A percentile compares a stretch with the other conserved stretches of the same genome.
These are phyloP conservation scores for Solanum chaucha DNA, from an alignment of 257 asterid genomes.

Conservation along the genomic window DNA sequence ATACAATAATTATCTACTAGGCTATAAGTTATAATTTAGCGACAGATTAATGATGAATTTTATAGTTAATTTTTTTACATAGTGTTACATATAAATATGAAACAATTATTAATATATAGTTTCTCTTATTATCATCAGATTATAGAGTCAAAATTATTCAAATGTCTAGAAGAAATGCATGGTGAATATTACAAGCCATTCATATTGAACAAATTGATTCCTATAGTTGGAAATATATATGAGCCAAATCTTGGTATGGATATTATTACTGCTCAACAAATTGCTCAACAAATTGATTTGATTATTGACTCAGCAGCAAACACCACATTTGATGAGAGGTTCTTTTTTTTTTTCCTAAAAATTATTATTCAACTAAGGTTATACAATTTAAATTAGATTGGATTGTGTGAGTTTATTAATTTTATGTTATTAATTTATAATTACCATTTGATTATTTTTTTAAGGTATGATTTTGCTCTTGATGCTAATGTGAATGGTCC, in stretches of 20 bases:
- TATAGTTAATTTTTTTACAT: background rate
- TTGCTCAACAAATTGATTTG: slow-evolving; percentile 27
- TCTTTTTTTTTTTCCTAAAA: background rate
- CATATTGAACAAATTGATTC: slow-evolving; percentile 22
- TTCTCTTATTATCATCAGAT: background rate
- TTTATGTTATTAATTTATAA: background rate
- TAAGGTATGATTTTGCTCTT: slow-evolving; percentile 33
- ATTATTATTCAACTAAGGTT: background rate
- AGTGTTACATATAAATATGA: too few relatives aligned
- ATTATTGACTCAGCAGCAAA: slow-evolving; percentile 38
- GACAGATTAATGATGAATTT: background rate
- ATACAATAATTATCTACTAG: background rate
- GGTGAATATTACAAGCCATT: slow-evolving; percentile 22
- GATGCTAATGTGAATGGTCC: slow-evolving; percentile 23
- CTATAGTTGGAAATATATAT: slow-evolving; percentile 32
- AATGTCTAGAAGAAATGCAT: slow-evolving; percentile 15
- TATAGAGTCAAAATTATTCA: slow-evolving; percentile 20
- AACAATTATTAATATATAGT: background rate
- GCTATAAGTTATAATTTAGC: too few relatives aligned
- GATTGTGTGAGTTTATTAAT: background rate
- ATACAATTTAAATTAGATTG: background rate
- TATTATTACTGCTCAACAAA: background rate
- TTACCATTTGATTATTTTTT: background rate
- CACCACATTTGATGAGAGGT: slow-evolving; percentile 35
- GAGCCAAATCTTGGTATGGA: slow-evolving; percentile 48